Evolutionary conservation across 148 eudicot species (phyloP), one percentile per base, ranked within the genome.

Genomic region (Vaccinium macrocarpon): DNA sequence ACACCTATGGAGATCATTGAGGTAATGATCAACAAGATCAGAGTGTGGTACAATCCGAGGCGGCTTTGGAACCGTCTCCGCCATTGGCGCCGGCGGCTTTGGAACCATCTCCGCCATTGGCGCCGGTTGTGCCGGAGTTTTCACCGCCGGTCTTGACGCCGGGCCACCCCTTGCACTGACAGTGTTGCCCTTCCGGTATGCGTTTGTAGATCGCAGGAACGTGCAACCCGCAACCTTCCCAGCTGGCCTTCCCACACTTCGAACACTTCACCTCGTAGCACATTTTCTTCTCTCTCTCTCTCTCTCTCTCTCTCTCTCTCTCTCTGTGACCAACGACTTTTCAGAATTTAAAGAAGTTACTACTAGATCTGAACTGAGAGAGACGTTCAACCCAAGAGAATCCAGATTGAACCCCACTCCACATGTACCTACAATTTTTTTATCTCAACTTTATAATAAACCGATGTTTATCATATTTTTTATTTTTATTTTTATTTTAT

Each of bases 221-320:
- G 76, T 90, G 92, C n/a, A 84, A 32, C 23, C 92, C 92, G 72
- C 92, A 90, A 12, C 92, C 92, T 1, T 56, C 85, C 92, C 92
- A 90, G 49, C 84, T 89, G 15, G 84, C 86, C 71, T 90, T 90
- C 32, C 88, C 90, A 81, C 92, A 90, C 50, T 49, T 86, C 25
- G 83, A 56, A 86, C 92, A 90, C 79, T 89, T 86, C 57, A 55
- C 81, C 87, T 90, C 92, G 86, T 87, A 89, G 42, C 92, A 90
- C 92, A 90, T 90, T 52, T 79, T 80, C 21, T 48, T 32, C 49
- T 32, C 11, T 72, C 76, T 72, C n/a, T 72, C 48, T 72, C 11
- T 18, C 2, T 35, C 46, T 71, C 61, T 56, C 21, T 56, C 61
- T 16, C n/a, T n/a, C 61, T 56, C 21, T 56, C 7, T 56, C n/a